These are phyloP conservation scores for Amauroascus niger DNA, from an alignment of 2,329 filamentous ascomycete species.

Conservation along the genomic window DNA sequence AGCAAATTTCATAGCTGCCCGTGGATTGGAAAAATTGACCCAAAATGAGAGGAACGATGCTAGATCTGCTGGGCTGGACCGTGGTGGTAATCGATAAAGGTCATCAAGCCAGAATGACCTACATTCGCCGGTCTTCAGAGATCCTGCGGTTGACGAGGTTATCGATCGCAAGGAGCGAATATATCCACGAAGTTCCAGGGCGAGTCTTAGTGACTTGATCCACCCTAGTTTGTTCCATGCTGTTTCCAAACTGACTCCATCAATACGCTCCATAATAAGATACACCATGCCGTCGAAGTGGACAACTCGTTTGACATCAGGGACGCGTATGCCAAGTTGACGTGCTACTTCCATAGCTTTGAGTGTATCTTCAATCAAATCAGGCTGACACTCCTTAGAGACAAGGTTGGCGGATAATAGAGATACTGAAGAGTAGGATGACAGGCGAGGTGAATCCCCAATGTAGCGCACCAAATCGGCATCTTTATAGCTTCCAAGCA, in stretches of 20 bases:
- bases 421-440: slow-evolving; percentile 2
- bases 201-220: slow-evolving; percentile 18
- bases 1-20: background rate
- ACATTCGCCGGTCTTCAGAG: slow-evolving; percentile 13
- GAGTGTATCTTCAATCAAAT: slow-evolving; percentile 17
- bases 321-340: slow-evolving; percentile 18
- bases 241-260: slow-evolving; percentile 17
- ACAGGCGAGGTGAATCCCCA: background rate
- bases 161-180: slow-evolving; percentile 17
- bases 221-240: slow-evolving; percentile 19
- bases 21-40: slow-evolving; percentile 15
- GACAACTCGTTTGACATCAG: slow-evolving; percentile 16
- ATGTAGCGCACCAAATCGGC: background rate
- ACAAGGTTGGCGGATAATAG: slow-evolving; percentile 12
- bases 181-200: slow-evolving; percentile 19
- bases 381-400: slow-evolving; percentile 5
- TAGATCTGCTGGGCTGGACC: slow-evolving; percentile 15
- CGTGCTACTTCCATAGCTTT: slow-evolving; percentile 17
- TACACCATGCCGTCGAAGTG: slow-evolving; percentile 13
- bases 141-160: slow-evolving; percentile 20
- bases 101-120: slow-evolving; percentile 21
- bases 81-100: slow-evolving; percentile 17
- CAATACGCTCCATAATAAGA: slow-evolving; percentile 19
- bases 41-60: slow-evolving; percentile 20
- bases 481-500: background rate